Conservation (phyloP, 2,329 filamentous ascomycete genomes). For the Atkinsonella hypoxylon region DNA sequence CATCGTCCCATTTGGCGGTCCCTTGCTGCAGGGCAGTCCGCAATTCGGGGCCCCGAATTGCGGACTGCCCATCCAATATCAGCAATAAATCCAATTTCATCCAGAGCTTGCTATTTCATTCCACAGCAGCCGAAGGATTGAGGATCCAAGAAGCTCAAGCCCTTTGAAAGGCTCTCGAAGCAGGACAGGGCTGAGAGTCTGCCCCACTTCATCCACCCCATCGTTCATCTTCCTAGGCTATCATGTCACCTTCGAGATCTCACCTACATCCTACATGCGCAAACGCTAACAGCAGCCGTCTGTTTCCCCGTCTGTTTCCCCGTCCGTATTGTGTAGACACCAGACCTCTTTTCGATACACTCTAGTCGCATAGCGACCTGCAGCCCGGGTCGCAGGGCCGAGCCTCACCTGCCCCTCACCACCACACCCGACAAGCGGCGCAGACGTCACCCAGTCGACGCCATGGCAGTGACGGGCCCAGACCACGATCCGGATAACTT, state of each 20-base stretch:
- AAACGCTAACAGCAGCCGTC: too few relatives aligned
- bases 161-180: too few relatives aligned
- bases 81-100: too few relatives aligned
- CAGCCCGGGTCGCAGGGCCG: not conserved
- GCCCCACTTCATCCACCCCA: not conserved
- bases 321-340: too few relatives aligned
- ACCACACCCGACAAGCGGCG: not conserved
- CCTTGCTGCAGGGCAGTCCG: not conserved
- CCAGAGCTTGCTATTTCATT: too few relatives aligned
- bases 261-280: not conserved
- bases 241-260: not conserved
- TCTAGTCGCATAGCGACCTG: not conserved
- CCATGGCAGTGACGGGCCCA: slow-evolving; percentile 34
- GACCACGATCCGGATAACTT: slow-evolving; percentile 59
- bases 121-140: too few relatives aligned
- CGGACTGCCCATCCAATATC: too few relatives aligned
- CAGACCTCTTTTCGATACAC: too few relatives aligned
- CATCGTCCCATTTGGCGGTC: slow-evolving; percentile 1
- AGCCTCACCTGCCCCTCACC: not conserved
- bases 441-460: not conserved
- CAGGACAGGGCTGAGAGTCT: too few relatives aligned
- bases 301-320: too few relatives aligned
- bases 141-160: too few relatives aligned
- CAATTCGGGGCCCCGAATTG: too few relatives aligned
- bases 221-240: not conserved